These are phyloP conservation scores for Triticum aestivum DNA, from an alignment of 176 grass and related monocot species.

Conservation along the genomic window IWGSC_CS_RefSeq_v2.1 NC_057808.1:360051473-360051972, in stretches of 20 bases:
- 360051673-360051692: not conserved
- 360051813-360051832: not conserved
- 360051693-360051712: not conserved
- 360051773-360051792: too few relatives aligned
- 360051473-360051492: slow-evolving; percentile 14
- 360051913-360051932: not conserved
- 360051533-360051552: not conserved
- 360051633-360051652: not conserved
- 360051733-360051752: too few relatives aligned
- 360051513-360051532: not conserved
- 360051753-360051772: not conserved
- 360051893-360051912: not conserved
- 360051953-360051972: not conserved
- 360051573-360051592: slow-evolving; percentile 23
- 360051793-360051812: slow-evolving; percentile 1
- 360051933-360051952: not conserved
- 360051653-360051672: not conserved
- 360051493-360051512: not conserved
- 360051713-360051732: not conserved
- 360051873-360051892: not conserved
- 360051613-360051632: not conserved
- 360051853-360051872: not conserved
- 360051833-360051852: not conserved
- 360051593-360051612: slow-evolving; percentile 24
- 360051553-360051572: not conserved